Percentiles rank a stretch among this genome's conserved stretches.
phyloP scores from a whole-genome alignment of 192 early-diverging fungal species.

The Rhizoclosmatium sp. region DNA sequence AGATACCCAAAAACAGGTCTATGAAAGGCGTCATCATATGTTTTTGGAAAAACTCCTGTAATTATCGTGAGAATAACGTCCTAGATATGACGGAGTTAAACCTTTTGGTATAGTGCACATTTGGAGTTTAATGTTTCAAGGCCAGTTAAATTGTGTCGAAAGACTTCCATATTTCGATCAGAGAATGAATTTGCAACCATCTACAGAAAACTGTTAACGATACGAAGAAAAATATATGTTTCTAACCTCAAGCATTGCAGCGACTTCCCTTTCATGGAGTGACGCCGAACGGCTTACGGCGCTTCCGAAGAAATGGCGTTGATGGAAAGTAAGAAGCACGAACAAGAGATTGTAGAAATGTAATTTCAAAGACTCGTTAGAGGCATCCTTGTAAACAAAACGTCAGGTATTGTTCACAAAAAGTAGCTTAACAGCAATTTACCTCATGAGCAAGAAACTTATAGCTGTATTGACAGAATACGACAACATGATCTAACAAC shows the following conservation, averaged over 20 bases:
- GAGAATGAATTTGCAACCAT: constrained; percentile 37
- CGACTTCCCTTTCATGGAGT: constrained; percentile 25
- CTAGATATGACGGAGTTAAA: background rate
- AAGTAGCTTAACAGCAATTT: background rate
- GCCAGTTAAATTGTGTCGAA: constrained; percentile 34
- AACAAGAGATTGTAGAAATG: constrained; percentile 34
- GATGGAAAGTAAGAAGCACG: constrained; percentile 28
- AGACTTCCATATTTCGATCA: constrained; percentile 36
- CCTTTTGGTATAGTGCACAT: constrained; percentile 34
- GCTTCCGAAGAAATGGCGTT: constrained; percentile 37
- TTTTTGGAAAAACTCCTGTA: constrained; percentile 38
- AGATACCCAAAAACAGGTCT: constrained; percentile 30
- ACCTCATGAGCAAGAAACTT: constrained; percentile 35
- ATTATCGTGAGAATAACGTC: background rate
- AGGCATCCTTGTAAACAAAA: constrained; percentile 5
- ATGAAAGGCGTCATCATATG: constrained; percentile 38
- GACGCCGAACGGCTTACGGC: constrained; percentile 2
- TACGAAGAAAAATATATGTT: background rate
- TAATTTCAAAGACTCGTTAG: constrained; percentile 19
- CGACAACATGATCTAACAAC: constrained; percentile 24
- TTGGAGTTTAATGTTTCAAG: constrained; percentile 27
- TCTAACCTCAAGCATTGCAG: constrained; percentile 24
- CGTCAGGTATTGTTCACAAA: background rate
- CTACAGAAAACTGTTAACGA: background rate
- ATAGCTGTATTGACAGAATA: constrained; percentile 24